These are phyloP conservation scores for Coniochaeta sp. DNA, from an alignment of 2,329 filamentous ascomycete genomes.

Conservation along the genomic window DNA sequence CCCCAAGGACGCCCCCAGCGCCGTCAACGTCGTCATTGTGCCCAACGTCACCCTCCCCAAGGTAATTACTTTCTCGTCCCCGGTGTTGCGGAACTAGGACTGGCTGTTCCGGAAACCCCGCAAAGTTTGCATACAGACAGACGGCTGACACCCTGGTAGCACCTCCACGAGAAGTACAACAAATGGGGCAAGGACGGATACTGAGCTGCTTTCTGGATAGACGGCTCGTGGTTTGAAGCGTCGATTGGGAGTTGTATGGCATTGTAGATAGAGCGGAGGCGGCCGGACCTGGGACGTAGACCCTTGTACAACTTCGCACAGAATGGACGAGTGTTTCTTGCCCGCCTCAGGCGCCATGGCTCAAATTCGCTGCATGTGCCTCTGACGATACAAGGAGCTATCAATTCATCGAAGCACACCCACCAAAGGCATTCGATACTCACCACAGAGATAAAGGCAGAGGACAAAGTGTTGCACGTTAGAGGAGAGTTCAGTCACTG, in stretches of 20 bases:
- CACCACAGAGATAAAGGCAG: no score
- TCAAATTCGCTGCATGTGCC: not conserved
- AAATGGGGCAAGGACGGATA: slow-evolving; percentile 99
- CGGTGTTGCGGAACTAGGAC: not conserved
- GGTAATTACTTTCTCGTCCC: slow-evolving; percentile 39
- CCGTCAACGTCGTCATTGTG: slow-evolving; percentile 89
- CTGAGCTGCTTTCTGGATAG: slow-evolving; percentile 30
- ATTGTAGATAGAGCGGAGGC: slow-evolving; percentile 13
- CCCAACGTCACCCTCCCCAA: slow-evolving; percentile 89
- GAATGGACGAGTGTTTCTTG: not conserved
- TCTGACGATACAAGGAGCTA: not conserved
- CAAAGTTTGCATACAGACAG: not conserved
- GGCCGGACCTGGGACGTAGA: not conserved
- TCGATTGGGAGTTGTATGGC: slow-evolving; percentile 1
- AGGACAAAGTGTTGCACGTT: no score
- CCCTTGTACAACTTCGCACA: slow-evolving; percentile 1
- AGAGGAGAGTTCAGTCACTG: no score
- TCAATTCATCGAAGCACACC: no score
- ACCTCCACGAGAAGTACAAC: slow-evolving; percentile 96
- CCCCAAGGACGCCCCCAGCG: slow-evolving; percentile 86
- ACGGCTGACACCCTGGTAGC: slow-evolving; percentile 37
- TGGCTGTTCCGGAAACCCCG: no score
- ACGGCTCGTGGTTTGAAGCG: not conserved
- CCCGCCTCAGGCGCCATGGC: not conserved
- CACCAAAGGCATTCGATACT: no score